Evolutionary conservation across 2,329 filamentous ascomycete genomes (phyloP).

Genomic region (Gremmenia infestans): DNA sequence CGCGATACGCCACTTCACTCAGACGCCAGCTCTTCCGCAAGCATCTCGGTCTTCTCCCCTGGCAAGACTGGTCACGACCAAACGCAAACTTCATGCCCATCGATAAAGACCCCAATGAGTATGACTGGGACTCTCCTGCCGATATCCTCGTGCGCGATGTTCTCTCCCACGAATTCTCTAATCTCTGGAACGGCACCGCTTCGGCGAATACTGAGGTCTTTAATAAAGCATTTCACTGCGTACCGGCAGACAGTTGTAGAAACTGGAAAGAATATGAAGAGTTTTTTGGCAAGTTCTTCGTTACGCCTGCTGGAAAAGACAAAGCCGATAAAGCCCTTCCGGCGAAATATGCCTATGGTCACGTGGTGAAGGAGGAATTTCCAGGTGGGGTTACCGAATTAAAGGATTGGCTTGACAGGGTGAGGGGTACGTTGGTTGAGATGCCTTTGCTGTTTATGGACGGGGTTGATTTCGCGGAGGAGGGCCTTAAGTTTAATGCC

Average conservation of each 20-base stretch:
- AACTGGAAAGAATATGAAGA: constrained; percentile 70
- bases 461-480: constrained; percentile 78
- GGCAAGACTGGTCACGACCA: constrained; percentile 63
- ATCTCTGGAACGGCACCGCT: constrained; percentile 70
- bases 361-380: constrained; percentile 79
- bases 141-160: constrained; percentile 71
- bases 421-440: constrained; percentile 72
- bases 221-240: constrained; percentile 73
- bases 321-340: constrained; percentile 39
- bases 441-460: constrained; percentile 88
- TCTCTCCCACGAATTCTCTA: constrained; percentile 60
- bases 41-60: constrained; percentile 77
- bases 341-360: constrained; percentile 72
- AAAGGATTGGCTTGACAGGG: constrained; percentile 61
- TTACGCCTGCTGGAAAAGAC: constrained; percentile 43
- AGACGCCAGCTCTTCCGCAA: constrained; percentile 86
- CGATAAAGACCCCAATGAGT: constrained; percentile 63
- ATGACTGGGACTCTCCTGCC: constrained; percentile 64
- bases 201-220: constrained; percentile 77
- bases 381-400: constrained; percentile 66
- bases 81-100: constrained; percentile 76
- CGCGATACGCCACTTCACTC: constrained; percentile 72
- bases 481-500: constrained; percentile 67
- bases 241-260: constrained; percentile 63
- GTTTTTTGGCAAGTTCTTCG: constrained; percentile 65